phyloP scores from a whole-genome alignment of 106 monocot genomes.

The Acorus calamus region DNA sequence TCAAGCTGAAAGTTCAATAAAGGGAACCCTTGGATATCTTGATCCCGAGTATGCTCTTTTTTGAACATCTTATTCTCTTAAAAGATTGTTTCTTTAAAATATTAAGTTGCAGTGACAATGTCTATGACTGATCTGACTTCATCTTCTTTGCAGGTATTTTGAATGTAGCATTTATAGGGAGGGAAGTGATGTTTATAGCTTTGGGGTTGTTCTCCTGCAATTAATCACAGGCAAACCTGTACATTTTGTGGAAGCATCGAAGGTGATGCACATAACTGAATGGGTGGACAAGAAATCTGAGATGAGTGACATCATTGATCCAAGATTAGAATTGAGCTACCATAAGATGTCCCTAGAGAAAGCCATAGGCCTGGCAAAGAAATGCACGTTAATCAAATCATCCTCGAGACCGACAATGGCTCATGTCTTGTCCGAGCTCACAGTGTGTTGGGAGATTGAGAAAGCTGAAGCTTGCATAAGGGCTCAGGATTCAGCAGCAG shows the following conservation, averaged over 20 bases:
- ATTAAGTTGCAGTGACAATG: too few species aligned
- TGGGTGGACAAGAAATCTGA: slow-evolving; percentile 8
- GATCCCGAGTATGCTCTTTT: slow-evolving; percentile 16
- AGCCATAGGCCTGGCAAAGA: slow-evolving; percentile 18
- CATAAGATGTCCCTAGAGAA: slow-evolving; percentile 16
- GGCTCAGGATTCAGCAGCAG: too few species aligned
- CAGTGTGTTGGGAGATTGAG: slow-evolving; percentile 16
- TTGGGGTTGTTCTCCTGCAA: slow-evolving; percentile 33
- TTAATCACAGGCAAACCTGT: background rate
- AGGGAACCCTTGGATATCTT: slow-evolving; percentile 1
- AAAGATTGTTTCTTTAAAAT: background rate
- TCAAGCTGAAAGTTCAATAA: too few species aligned
- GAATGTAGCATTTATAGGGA: slow-evolving; percentile 5
- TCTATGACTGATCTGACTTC: background rate
- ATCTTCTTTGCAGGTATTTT: slow-evolving; percentile 16
- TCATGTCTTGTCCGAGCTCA: slow-evolving; percentile 21
- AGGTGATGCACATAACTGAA: slow-evolving; percentile 8
- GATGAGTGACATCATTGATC: slow-evolving; percentile 12
- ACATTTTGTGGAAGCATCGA: background rate
- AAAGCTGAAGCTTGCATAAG: background rate
- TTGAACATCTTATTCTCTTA: background rate
- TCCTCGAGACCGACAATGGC: slow-evolving; percentile 30
- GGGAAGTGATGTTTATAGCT: slow-evolving; percentile 41
- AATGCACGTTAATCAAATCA: slow-evolving; percentile 6
- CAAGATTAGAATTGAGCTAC: slow-evolving; percentile 9